Conservation (phyloP, 2,329 filamentous ascomycete genomes). For the Ophiobolus disseminans region DNA sequence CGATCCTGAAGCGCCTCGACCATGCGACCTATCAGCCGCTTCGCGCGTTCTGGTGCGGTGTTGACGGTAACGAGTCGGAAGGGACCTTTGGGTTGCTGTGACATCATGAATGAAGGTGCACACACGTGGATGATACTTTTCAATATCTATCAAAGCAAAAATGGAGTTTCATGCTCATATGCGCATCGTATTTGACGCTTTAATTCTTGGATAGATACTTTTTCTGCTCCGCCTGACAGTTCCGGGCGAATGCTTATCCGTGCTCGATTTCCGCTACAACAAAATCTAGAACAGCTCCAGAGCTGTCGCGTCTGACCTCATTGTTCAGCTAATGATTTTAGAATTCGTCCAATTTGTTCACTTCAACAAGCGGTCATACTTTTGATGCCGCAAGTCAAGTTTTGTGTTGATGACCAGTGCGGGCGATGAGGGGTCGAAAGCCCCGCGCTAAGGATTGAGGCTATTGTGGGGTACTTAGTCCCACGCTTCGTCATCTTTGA, state of each 20-base stretch:
- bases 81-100: constrained; percentile 52
- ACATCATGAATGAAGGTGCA: background rate
- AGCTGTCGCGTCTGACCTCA: background rate
- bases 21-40: constrained; percentile 67
- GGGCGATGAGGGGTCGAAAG: constrained; percentile 18
- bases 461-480: constrained; percentile 24
- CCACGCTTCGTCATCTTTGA: constrained; percentile 6
- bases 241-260: background rate
- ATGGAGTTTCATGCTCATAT: too few species aligned
- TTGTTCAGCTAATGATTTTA: background rate
- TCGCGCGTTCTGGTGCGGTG: constrained; percentile 70
- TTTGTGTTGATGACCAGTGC: constrained; percentile 2
- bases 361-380: background rate
- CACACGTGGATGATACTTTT: background rate
- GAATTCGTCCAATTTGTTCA: background rate
- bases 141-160: too few species aligned
- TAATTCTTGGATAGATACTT: background rate
- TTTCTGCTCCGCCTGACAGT: background rate
- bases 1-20: constrained; percentile 67
- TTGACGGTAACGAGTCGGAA: constrained; percentile 73
- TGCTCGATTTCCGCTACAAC: background rate
- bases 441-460: constrained; percentile 28
- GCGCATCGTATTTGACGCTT: background rate
- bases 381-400: constrained; percentile 2
- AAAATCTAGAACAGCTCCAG: background rate